phyloP scores from a whole-genome alignment of 768 basidiomycete genomes.

The Mrakia gelida region DNA sequence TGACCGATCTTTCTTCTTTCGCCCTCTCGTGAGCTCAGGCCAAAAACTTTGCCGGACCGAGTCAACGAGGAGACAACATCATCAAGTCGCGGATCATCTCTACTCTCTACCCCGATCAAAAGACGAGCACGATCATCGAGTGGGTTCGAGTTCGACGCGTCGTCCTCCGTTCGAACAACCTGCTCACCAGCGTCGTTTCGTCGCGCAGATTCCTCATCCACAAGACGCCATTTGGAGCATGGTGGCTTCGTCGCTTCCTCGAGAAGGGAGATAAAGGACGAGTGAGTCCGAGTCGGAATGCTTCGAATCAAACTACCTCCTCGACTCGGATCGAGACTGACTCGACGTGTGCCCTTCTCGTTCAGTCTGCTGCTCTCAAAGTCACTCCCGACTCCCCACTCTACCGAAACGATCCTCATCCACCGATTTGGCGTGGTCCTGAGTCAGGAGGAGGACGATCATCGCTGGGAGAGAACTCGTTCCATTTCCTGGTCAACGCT shows the following conservation, averaged over 20 bases:
- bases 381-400: background rate
- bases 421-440: background rate
- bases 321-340: no score
- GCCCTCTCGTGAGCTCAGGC: background rate
- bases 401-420: background rate
- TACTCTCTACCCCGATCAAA: background rate
- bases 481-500: background rate
- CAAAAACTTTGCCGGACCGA: background rate
- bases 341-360: background rate
- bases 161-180: no score
- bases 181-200: background rate
- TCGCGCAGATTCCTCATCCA: constrained; percentile 4
- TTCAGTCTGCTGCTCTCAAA: background rate
- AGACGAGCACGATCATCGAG: background rate
- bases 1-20: background rate
- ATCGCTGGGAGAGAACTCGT: background rate
- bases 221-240: background rate
- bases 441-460: background rate
- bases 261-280: constrained; percentile 5
- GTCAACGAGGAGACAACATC: constrained; percentile 2
- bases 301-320: no score
- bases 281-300: no score
- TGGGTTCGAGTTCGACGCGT: background rate
- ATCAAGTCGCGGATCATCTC: constrained; percentile 17
- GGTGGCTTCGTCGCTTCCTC: constrained; percentile 7